A percentile compares a stretch with the other conserved stretches of the same genome.
These are phyloP conservation scores for Fusarium austroafricanum DNA, from an alignment of 2,329 filamentous ascomycete genomes.

Conservation along the genomic window DNA sequence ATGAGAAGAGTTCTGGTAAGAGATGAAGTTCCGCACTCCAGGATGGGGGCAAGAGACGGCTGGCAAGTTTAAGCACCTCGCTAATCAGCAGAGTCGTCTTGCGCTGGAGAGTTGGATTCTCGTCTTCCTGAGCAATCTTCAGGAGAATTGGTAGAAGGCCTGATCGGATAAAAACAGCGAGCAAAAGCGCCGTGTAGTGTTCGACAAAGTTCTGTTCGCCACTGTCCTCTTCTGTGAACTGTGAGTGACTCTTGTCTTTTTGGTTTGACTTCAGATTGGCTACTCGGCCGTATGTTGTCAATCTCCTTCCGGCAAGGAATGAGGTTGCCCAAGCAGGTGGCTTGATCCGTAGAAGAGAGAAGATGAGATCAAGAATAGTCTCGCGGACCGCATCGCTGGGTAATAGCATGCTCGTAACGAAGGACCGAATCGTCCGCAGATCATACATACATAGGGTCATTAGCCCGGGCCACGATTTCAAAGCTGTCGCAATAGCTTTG, in stretches of 20 bases:
- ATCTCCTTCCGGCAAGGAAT: slow-evolving; percentile 88
- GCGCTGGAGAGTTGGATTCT: slow-evolving; percentile 78
- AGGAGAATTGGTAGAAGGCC: slow-evolving; percentile 74
- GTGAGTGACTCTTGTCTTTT: slow-evolving; percentile 61
- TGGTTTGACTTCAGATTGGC: slow-evolving; percentile 77
- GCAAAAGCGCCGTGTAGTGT: slow-evolving; percentile 90
- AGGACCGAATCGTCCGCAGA: slow-evolving; percentile 83
- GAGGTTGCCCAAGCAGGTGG: slow-evolving; percentile 92
- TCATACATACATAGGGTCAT: slow-evolving; percentile 90
- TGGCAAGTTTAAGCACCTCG: slow-evolving; percentile 89
- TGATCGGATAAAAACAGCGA: slow-evolving; percentile 86
- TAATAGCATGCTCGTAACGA: slow-evolving; percentile 73
- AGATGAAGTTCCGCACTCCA: slow-evolving; percentile 90
- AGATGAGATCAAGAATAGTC: slow-evolving; percentile 88
- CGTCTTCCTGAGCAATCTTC: slow-evolving; percentile 74
- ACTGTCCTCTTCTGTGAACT: slow-evolving; percentile 72
- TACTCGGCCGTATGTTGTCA: slow-evolving; percentile 97
- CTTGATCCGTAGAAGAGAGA: slow-evolving; percentile 85
- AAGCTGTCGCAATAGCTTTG: slow-evolving; percentile 88
- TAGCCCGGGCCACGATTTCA: slow-evolving; percentile 94
- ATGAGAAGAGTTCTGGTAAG: slow-evolving; percentile 84
- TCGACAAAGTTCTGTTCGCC: slow-evolving; percentile 88
- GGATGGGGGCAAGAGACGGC: slow-evolving; percentile 81
- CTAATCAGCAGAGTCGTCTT: slow-evolving; percentile 93
- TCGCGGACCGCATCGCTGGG: slow-evolving; percentile 71